phyloP scores from a whole-genome alignment of 495 filamentous ascomycete species.

The Aspergillus haitiensis region DNA sequence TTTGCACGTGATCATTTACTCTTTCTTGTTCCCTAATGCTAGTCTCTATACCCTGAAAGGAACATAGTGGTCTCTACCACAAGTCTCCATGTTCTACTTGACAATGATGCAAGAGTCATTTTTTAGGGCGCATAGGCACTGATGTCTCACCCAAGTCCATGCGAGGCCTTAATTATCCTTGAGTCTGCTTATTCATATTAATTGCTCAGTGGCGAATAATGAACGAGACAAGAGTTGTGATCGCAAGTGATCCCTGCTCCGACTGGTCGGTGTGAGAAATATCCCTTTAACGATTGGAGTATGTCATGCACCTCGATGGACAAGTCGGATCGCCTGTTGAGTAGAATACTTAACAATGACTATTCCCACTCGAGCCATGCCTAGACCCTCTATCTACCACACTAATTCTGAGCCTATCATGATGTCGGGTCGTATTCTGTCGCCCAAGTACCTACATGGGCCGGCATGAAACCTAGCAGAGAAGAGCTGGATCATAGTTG shows the following conservation, averaged over 20 bases:
- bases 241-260: background rate
- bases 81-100: too few species aligned
- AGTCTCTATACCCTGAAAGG: too few species aligned
- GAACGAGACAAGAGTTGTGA: background rate
- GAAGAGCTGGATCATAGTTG: slow-evolving; percentile 16
- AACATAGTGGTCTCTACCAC: too few species aligned
- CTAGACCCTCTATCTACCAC: slow-evolving; percentile 12
- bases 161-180: slow-evolving; percentile 1
- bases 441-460: slow-evolving; percentile 27
- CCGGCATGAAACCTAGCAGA: slow-evolving; percentile 18
- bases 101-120: too few species aligned
- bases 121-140: too few species aligned
- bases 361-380: slow-evolving; percentile 8
- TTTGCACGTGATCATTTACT: slow-evolving; percentile 8
- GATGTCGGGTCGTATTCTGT: slow-evolving; percentile 13
- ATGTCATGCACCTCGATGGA: slow-evolving; percentile 11
- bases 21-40: background rate
- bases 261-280: slow-evolving; percentile 4
- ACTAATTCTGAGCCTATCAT: slow-evolving; percentile 17
- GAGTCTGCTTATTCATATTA: slow-evolving; percentile 7
- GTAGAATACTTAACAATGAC: slow-evolving; percentile 9
- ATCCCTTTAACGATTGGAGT: slow-evolving; percentile 5
- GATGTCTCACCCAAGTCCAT: background rate
- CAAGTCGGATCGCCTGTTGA: slow-evolving; percentile 8
- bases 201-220: slow-evolving; percentile 11